phyloP scores from a whole-genome alignment of 495 filamentous ascomycete genomes.

The Podospora pseudopauciseta region DNA sequence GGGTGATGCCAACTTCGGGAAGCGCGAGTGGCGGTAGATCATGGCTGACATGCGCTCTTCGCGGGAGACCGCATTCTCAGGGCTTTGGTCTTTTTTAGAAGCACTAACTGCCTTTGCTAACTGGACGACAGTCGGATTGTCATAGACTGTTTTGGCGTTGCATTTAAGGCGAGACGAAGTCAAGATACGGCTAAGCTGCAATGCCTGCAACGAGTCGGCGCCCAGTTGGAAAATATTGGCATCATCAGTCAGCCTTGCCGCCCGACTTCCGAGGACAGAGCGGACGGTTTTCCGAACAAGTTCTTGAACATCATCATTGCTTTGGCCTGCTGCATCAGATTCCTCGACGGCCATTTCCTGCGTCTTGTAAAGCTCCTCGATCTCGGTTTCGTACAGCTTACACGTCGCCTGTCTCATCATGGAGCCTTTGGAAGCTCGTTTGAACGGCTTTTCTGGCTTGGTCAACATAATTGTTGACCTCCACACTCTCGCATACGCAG shows the following conservation, averaged over 20 bases:
- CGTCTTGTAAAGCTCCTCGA: slow-evolving; percentile 44
- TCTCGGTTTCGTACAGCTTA: slow-evolving; percentile 40
- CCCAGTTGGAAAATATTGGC: slow-evolving; percentile 54
- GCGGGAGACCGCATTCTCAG: not conserved
- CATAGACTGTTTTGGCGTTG: slow-evolving; percentile 1
- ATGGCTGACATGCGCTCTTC: slow-evolving; percentile 4
- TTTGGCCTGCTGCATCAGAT: too few relatives aligned
- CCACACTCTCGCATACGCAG: slow-evolving; percentile 52
- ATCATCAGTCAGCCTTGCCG: not conserved
- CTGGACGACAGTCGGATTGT: not conserved
- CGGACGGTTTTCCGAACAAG: not conserved
- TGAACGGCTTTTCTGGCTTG: slow-evolving; percentile 37
- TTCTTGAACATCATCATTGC: not conserved
- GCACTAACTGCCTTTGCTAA: not conserved
- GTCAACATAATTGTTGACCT: slow-evolving; percentile 47
- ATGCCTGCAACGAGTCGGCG: slow-evolving; percentile 55
- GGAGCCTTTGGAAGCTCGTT: slow-evolving; percentile 55
- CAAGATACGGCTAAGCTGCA: slow-evolving; percentile 23
- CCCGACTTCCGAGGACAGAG: slow-evolving; percentile 1
- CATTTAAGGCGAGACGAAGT: not conserved
- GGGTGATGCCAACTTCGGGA: not conserved
- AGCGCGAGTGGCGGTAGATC: slow-evolving; percentile 1
- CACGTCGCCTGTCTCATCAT: slow-evolving; percentile 54
- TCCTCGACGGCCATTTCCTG: slow-evolving; percentile 25
- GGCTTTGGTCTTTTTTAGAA: not conserved